A percentile compares a stretch with the other conserved stretches of the same genome.
Conservation (phyloP, 83 land plant species). For the Picea engelmannii region DNA sequence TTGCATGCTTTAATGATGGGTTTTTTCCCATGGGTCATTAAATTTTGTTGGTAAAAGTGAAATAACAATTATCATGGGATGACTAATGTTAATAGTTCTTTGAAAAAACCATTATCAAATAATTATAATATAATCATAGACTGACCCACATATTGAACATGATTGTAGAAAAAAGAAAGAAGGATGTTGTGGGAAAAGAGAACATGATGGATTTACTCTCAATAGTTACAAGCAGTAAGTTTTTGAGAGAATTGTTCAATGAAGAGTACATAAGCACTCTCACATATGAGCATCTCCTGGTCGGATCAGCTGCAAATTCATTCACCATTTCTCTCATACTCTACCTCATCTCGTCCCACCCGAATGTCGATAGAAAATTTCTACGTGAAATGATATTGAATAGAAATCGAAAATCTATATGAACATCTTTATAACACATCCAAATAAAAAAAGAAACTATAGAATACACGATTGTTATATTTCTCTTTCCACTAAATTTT, state of each 20-base stretch:
- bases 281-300: constrained; percentile 72
- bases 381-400: constrained; percentile 35
- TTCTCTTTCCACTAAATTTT: no score
- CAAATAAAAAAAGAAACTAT: no score
- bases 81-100: no score
- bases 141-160: constrained; percentile 29
- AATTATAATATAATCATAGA: neutral
- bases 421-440: no score
- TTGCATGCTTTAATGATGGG: no score
- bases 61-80: no score
- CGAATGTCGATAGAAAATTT: constrained; percentile 64
- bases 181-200: constrained; percentile 12
- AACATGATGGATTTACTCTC: constrained; percentile 59
- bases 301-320: constrained; percentile 68
- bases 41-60: no score
- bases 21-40: no score
- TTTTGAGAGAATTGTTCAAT: constrained; percentile 35
- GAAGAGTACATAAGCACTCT: constrained; percentile 60
- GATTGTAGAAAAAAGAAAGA: constrained; percentile 44
- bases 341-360: constrained; percentile 64
- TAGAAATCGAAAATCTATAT: no score
- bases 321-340: constrained; percentile 49
- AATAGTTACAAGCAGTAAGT: constrained; percentile 29
- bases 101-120: no score
- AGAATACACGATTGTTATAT: no score